Base-by-base conservation (phyloP, 345 rosid genomes). In the Salix exigua region DNA sequence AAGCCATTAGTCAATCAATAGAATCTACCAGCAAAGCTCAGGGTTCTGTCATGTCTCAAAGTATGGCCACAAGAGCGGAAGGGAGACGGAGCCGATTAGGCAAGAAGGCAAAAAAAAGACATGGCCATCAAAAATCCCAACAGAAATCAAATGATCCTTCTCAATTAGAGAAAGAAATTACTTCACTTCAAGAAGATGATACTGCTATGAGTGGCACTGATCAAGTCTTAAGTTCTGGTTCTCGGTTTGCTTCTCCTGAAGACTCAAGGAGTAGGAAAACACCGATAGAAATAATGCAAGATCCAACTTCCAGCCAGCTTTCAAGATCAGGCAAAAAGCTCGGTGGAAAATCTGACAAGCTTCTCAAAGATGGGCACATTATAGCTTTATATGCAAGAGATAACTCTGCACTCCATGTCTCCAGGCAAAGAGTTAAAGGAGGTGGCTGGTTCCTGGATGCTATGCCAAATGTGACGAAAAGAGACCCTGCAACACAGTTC, bases 401-500 rank as follows among this genome's bases (percentile, higher is more conserved):
- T 78, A 79, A 73, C 50, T 80, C 89, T 25, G 87, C 87, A 5
- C 91, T 94, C 68, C 96, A 94, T 79, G 91, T 96, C 66, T 91
- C 99, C 64, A 88, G 98, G 81, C 97, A 92, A 87, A 90, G 98
- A 86, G 91, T 85, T 60, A 96, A 91, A 91, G 97, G 96, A 13
- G 98, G 98, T 70, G 98, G 99, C 64, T 96, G 99, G 99, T 88
- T 94, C 88, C 86, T 96, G 4, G 98, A 94, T 77, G 78, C 91
- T 30, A 81, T 94, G 92, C 89, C 99, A 42, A 87, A 88, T 84
- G 97, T 96, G 71, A 88, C 97, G 25, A 94, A 88, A 82, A 91
- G 97, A 75, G 99, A 96, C 86, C 99, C 99, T 62, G 98, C 97
- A 18, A 96, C 98, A 35, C 99, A 96, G 82, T 96, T 94, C 85